Base-by-base conservation (phyloP, 345 rosid species). In the Eucalyptus coolabah region DNA sequence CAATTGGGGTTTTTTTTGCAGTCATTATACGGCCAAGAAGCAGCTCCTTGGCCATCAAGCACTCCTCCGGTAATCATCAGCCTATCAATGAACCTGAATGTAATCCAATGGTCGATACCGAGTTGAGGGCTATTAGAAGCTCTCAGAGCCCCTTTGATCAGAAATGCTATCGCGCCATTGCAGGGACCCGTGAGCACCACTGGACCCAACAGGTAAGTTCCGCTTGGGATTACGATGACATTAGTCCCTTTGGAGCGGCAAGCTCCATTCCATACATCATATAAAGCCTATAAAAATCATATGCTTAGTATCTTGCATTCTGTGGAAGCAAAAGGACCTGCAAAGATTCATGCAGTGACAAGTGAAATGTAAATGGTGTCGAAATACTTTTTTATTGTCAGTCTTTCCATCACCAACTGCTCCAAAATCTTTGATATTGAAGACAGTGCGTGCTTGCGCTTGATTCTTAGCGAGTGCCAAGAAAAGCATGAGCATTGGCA, bases 21-120 rank as follows among this genome's bases (percentile, higher is more conserved):
- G 34, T 44, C 50, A 50, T 90, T 91, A 80, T 87, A 50, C 28
- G 87, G 26, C 94, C 91, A 93, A 82, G 92, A 91, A 14, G 89
- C 65, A 37, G 80, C 12, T 8, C 94, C 93, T 86, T 89, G 88
- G 56, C 93, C 94, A 65, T 93, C 93, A 45, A 91, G 51, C n/a
- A 89, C 32, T 3, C 94, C 89, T 24, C 94, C 93, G 28, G 32
- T 26, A 59, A 93, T 50, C 4, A 1, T n/a, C 86, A 93, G 54
- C 28, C 50, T 11, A 44, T 91, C 88, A 86, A 90, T 23, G 30
- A 87, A 59, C 37, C 30, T 60, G 59, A 93, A 91, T 28, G 50
- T 1, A 49, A 92, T 88, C 93, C 92, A 93, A 28, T 89, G 82
- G 30, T 88, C 89, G 40, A 19, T 0, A 44, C 60, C 3, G 28